phyloP scores from a whole-genome alignment of 345 rosid species.

The Acer campestre region DNA sequence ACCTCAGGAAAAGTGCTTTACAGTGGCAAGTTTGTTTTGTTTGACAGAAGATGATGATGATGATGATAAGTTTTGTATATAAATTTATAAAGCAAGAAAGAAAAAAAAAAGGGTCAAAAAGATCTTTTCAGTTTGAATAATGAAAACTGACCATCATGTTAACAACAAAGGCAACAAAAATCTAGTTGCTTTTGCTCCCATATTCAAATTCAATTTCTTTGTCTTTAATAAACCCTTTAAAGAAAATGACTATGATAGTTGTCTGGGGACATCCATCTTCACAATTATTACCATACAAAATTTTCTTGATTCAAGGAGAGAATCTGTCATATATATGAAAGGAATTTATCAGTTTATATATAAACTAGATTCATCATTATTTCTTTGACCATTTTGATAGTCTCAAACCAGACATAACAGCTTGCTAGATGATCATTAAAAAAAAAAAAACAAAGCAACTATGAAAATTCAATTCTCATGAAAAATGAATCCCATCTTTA shows the following conservation, averaged over 20 bases:
- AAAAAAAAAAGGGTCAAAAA: slow-evolving; percentile 31
- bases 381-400: neutral
- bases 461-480: neutral
- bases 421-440: neutral
- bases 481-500: neutral
- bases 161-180: slow-evolving; percentile 3
- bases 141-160: slow-evolving; percentile 8
- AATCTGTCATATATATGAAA: slow-evolving; percentile 3
- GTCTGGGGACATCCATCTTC: slow-evolving; percentile 10
- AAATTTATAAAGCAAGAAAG: neutral
- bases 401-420: neutral
- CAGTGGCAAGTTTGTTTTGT: neutral
- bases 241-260: slow-evolving; percentile 4
- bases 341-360: neutral
- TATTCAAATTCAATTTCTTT: slow-evolving; percentile 18
- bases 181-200: slow-evolving; percentile 25
- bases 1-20: neutral
- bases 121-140: slow-evolving; percentile 24
- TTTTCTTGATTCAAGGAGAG: slow-evolving; percentile 13
- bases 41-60: slow-evolving; percentile 3
- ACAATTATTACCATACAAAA: neutral
- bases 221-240: slow-evolving; percentile 6
- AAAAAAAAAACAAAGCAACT: neutral
- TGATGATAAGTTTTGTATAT: slow-evolving; percentile 15
- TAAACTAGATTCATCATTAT: slow-evolving; percentile 5